A percentile compares a stretch with the other conserved stretches of the same genome.
Conservation (phyloP, 139 green algal genomes). For the Auxenochlorella pyrenoidosa region DNA sequence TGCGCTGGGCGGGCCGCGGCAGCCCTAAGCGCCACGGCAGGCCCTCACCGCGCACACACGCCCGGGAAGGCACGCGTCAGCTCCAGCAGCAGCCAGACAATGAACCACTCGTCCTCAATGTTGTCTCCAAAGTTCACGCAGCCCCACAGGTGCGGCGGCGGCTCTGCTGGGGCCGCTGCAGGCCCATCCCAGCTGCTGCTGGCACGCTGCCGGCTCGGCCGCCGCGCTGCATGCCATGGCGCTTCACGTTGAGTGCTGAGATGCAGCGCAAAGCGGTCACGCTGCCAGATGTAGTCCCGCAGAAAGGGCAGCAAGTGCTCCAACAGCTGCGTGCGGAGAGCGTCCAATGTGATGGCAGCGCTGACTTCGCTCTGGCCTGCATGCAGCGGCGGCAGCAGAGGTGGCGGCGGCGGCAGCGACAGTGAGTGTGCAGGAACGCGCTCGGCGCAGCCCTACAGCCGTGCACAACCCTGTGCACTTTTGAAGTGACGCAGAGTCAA, state of each 20-base stretch:
- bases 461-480: no score
- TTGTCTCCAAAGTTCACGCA: slow-evolving; percentile 78
- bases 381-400: background rate
- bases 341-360: background rate
- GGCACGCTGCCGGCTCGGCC: background rate
- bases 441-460: no score
- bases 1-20: no score
- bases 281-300: slow-evolving; percentile 63
- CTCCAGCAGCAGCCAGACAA: slow-evolving; percentile 77
- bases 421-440: background rate
- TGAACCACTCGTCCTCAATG: slow-evolving; percentile 93
- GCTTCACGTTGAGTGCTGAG: background rate
- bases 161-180: background rate
- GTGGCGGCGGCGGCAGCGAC: background rate
- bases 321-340: slow-evolving; percentile 10
- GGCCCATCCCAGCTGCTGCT: background rate
- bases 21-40: no score
- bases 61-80: slow-evolving; percentile 54
- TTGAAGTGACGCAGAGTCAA: no score
- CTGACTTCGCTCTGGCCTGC: background rate
- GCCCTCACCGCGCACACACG: slow-evolving; percentile 41
- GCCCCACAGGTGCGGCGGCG: slow-evolving; percentile 70
- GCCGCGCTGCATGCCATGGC: slow-evolving; percentile 18
- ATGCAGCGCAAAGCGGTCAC: slow-evolving; percentile 51
- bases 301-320: slow-evolving; percentile 23